phyloP scores from a whole-genome alignment of 495 filamentous ascomycete genomes.

The Penicillium coffeae region DNA sequence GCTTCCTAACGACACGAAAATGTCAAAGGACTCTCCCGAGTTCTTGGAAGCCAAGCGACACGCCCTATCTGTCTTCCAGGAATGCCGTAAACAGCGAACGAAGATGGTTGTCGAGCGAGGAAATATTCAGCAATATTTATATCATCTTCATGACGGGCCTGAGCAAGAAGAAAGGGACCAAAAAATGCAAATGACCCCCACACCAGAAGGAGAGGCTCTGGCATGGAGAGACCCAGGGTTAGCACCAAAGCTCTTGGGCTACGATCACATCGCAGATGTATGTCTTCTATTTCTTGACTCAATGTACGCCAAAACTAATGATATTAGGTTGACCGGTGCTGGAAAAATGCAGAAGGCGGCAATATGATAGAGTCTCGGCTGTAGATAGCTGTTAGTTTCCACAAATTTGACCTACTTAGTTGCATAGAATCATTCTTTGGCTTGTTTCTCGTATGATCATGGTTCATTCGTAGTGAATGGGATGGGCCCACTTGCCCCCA shows the following conservation, averaged over 20 bases:
- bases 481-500: too few relatives aligned
- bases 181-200: slow-evolving; percentile 42
- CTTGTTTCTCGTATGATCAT: too few relatives aligned
- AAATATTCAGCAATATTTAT: slow-evolving; percentile 46
- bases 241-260: slow-evolving; percentile 40
- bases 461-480: too few relatives aligned
- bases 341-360: slow-evolving; percentile 2
- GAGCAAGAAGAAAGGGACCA: slow-evolving; percentile 47
- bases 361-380: slow-evolving; percentile 15
- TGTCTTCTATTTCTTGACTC: background rate
- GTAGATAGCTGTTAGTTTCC: slow-evolving; percentile 13
- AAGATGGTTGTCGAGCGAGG: slow-evolving; percentile 43
- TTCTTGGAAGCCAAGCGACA: slow-evolving; percentile 29
- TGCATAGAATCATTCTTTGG: background rate
- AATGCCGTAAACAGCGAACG: slow-evolving; percentile 43
- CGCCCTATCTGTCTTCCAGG: slow-evolving; percentile 42
- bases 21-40: slow-evolving; percentile 21
- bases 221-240: slow-evolving; percentile 45
- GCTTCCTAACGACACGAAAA: slow-evolving; percentile 22
- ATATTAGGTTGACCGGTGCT: slow-evolving; percentile 14
- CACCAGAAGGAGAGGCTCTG: slow-evolving; percentile 41
- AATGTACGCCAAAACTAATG: background rate
- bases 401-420: background rate
- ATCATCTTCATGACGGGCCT: slow-evolving; percentile 48
- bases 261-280: slow-evolving; percentile 41